These are phyloP conservation scores for Pyricularia pennisetigena DNA, from an alignment of 2,329 filamentous ascomycete genomes.

Conservation along the genomic window DNA sequence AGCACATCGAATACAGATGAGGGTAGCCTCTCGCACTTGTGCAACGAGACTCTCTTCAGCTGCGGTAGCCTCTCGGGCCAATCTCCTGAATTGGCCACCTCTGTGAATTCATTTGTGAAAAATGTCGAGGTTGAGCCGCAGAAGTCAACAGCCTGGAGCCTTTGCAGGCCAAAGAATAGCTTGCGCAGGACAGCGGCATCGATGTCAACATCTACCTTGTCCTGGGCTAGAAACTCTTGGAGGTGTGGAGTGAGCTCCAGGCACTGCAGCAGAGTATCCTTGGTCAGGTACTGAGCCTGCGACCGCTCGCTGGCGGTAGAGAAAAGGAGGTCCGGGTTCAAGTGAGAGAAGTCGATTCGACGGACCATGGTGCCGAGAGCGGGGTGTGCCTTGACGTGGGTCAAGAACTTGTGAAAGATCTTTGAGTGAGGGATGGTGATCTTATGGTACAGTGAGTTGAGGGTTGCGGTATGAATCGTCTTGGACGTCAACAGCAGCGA, in stretches of 20 bases:
- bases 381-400: slow-evolving; percentile 56
- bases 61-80: slow-evolving; percentile 25
- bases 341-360: slow-evolving; percentile 76
- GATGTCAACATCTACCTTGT: slow-evolving; percentile 71
- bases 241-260: slow-evolving; percentile 63
- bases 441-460: slow-evolving; percentile 66
- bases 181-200: slow-evolving; percentile 58
- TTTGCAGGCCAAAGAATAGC: slow-evolving; percentile 56
- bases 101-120: slow-evolving; percentile 58
- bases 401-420: slow-evolving; percentile 73
- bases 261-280: slow-evolving; percentile 61
- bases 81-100: slow-evolving; percentile 19
- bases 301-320: slow-evolving; percentile 64
- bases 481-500: slow-evolving; percentile 68
- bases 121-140: slow-evolving; percentile 61
- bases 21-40: slow-evolving; percentile 67
- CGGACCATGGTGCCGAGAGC: slow-evolving; percentile 66
- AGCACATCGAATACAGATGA: slow-evolving; percentile 57
- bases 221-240: slow-evolving; percentile 69
- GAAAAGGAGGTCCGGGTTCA: slow-evolving; percentile 71
- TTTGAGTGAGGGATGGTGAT: slow-evolving; percentile 76
- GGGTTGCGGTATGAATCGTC: slow-evolving; percentile 60
- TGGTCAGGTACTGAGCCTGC: slow-evolving; percentile 66
- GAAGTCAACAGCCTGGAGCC: slow-evolving; percentile 62
- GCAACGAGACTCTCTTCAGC: slow-evolving; percentile 61